Base-by-base conservation (phyloP, 805 yeast species). In the Limtongia smithiae region DNA sequence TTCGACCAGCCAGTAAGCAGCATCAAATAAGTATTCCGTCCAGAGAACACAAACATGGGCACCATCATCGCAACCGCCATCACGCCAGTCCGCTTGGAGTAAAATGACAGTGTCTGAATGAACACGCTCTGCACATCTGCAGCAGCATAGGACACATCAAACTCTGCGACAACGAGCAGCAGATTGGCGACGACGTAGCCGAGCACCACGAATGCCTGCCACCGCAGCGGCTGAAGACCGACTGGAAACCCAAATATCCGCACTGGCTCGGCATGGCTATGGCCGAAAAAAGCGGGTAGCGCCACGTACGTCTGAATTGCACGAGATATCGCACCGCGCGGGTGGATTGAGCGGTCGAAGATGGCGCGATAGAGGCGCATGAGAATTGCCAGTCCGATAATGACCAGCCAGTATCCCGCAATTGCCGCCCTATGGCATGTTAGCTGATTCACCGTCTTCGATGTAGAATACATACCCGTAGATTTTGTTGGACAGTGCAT, bases 21-120 rank as follows among this genome's bases (percentile, higher is more conserved):
- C 51, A 77, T 74, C 60, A 85, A 71, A n/a, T 85, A 79, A 60
- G 84, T 85, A 64, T 85, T 85, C 59, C 93, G 70, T 27, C 84
- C 83, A 2, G 88, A 85, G 65, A 85, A 82, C 47, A 83, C 67
- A 51, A 79, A 74, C 20, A 80, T 63, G 3, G 76, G 64, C 0
- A 90, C 88, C 51, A 81, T n/a, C 31, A 51, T 50, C 24, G 44
- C 50, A 31, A 59, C 43, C 1, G 60, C 46, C 28, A 63, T 37
- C 22, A 55, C 46, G 0, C 68, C 72, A 1, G 72, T 27, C 20
- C 55, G 22, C n/a, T 31, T 42, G 8, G 44, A 45, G 1, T 36
- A 37, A 24, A 37, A 51, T 1, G 21, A 6, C 7, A 39, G 7
- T 4, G 17, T 11, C 18, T 51, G 55, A 12, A 32, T 12, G 5